Evolutionary conservation across 148 eudicot species (phyloP), one percentile per base, ranked within the genome.

Genomic region (Tetragonia tetragonoides): DNA sequence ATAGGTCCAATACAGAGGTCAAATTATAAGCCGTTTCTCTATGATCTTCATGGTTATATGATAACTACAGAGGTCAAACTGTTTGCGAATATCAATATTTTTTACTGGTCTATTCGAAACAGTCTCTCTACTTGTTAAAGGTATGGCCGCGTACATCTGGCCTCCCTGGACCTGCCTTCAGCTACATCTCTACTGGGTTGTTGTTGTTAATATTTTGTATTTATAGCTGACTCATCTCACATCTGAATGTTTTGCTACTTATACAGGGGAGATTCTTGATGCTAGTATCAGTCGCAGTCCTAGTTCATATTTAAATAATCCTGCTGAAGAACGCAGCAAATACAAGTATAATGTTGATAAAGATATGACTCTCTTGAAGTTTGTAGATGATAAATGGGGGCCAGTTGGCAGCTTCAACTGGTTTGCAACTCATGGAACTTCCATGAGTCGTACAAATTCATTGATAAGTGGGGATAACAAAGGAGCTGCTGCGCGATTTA

Each of bases 361-460:
- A 81, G 93, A 91, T 51, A 95, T 95, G 97, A 93, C 92, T 62
- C 94, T 95, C 56, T 66, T 95, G 80, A 95, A 95, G 94, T 95
- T 95, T 82, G 89, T 88, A 12, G 97, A 95, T 81, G 90, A 91
- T 83, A 86, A 91, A 61, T 95, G 94, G 97, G 97, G 99, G 8
- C 91, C 97, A 54, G 87, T 91, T 41, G 99, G 99, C 56, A 93
- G 97, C 87, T 93, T 93, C 80, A 95, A 91, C 81, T 95, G 99
- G 99, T 95, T 93, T 88, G 96, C 99, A 78, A 95, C 99, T 47
- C 99, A 95, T 82, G 99, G 97, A 62, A 95, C 99, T 80, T 95
- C 99, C 70, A 95, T 95, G 97, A 93, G 99, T 80, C 97, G 97
- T 63, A 87, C 99, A 68, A 95, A 95, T 78, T 78, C 87, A 3